These are phyloP conservation scores for Stagonosporopsis cucurbitacearum DNA, from an alignment of 2,329 filamentous ascomycete genomes.

Conservation along the genomic window DNA sequence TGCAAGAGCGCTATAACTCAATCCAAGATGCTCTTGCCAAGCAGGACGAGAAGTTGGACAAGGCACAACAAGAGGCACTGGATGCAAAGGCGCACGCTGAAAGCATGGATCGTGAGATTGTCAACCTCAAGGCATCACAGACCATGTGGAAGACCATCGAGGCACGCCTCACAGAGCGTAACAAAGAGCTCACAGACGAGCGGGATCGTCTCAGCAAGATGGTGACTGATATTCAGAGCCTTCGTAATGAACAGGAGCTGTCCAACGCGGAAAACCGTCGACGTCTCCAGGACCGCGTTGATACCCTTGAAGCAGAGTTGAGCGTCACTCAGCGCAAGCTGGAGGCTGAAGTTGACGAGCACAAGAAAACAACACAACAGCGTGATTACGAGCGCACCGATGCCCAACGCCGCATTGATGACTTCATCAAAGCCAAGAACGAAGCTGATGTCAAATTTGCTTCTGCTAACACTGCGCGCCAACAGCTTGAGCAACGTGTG, in stretches of 20 bases:
- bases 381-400: conserved; percentile 92
- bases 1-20: conserved; percentile 80
- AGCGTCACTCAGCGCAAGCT: conserved; percentile 81
- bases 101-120: conserved; percentile 86
- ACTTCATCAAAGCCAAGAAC: conserved; percentile 80
- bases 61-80: conserved; percentile 90
- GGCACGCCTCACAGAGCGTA: conserved; percentile 84
- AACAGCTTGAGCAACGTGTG: conserved; percentile 86
- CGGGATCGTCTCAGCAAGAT: conserved; percentile 82
- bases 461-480: conserved; percentile 82
- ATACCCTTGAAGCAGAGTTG: conserved; percentile 80
- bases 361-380: conserved; percentile 79
- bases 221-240: conserved; percentile 81
- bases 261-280: conserved; percentile 81
- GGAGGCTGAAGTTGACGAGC: conserved; percentile 80
- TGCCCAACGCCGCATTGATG: conserved; percentile 88
- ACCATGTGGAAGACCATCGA: conserved; percentile 94
- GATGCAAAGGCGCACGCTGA: conserved; percentile 83
- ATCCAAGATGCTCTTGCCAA: conserved; percentile 85
- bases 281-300: conserved; percentile 77
- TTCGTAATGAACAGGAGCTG: conserved; percentile 91
- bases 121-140: conserved; percentile 94
- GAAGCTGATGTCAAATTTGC: conserved; percentile 86
- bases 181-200: conserved; percentile 83
- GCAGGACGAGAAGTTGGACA: conserved; percentile 87